Evolutionary conservation across 192 early-diverging fungal genomes (phyloP).

Genomic region (Coemansia sp.): DNA sequence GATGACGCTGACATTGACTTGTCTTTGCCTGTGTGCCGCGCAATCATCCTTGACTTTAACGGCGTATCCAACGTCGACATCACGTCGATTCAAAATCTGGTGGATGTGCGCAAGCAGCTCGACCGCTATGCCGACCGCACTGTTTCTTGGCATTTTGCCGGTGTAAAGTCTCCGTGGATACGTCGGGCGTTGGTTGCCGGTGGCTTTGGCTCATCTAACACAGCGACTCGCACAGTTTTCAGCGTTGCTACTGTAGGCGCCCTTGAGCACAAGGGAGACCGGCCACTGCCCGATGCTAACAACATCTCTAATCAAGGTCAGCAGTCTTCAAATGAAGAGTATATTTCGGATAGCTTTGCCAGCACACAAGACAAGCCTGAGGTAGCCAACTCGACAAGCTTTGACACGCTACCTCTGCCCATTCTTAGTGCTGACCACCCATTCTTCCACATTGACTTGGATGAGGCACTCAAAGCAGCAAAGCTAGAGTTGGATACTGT

Average conservation of each 20-base stretch:
- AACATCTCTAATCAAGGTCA: neutral
- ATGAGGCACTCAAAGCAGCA: slow-evolving; percentile 45
- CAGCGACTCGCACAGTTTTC: slow-evolving; percentile 26
- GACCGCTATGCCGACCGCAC: slow-evolving; percentile 51
- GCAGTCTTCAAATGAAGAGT: neutral
- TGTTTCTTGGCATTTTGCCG: slow-evolving; percentile 60
- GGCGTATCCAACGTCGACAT: slow-evolving; percentile 77
- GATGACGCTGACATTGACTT: slow-evolving; percentile 40
- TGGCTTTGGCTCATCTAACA: slow-evolving; percentile 41
- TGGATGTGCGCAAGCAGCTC: slow-evolving; percentile 63
- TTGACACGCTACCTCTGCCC: slow-evolving; percentile 33
- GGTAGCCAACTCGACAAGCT: slow-evolving; percentile 9
- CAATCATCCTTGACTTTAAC: slow-evolving; percentile 79
- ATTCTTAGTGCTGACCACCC: slow-evolving; percentile 41
- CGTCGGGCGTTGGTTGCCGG: slow-evolving; percentile 40
- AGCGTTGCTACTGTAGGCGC: slow-evolving; percentile 46
- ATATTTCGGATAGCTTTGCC: neutral
- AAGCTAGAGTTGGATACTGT: slow-evolving; percentile 9
- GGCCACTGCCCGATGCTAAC: slow-evolving; percentile 4
- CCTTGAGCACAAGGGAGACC: slow-evolving; percentile 11
- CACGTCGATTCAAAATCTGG: slow-evolving; percentile 73
- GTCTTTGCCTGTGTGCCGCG: slow-evolving; percentile 56
- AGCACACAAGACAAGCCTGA: neutral
- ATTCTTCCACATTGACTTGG: slow-evolving; percentile 49
- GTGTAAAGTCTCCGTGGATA: slow-evolving; percentile 40